These are phyloP conservation scores for Suillus discolor DNA, from an alignment of 768 basidiomycete species.

Conservation along the genomic window DNA sequence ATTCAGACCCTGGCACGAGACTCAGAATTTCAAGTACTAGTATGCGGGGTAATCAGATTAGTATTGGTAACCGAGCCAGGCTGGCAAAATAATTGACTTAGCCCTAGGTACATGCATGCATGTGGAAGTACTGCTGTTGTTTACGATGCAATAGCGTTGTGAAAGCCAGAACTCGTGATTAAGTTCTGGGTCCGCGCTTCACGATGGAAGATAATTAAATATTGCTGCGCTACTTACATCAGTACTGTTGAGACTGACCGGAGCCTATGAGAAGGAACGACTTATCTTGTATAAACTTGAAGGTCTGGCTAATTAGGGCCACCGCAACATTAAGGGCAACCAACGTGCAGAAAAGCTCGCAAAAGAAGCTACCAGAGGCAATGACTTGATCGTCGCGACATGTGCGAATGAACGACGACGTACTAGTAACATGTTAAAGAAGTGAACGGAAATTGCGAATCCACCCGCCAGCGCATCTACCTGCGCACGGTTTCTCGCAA, in stretches of 20 bases:
- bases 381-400: no score
- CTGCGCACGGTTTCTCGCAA: no score
- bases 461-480: no score
- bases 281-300: background rate
- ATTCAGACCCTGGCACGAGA: background rate
- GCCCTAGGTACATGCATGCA: background rate
- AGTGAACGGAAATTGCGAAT: no score
- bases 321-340: no score
- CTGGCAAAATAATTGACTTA: background rate
- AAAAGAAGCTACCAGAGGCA: no score
- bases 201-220: background rate
- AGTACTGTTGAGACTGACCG: background rate
- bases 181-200: background rate
- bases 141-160: background rate
- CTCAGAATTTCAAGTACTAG: background rate
- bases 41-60: background rate
- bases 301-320: no score
- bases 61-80: background rate
- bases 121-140: background rate
- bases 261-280: background rate
- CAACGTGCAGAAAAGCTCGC: no score
- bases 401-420: no score
- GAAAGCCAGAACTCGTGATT: background rate
- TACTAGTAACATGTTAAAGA: no score
- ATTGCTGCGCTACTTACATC: background rate